Percentiles rank a stretch among this genome's conserved stretches.
These are phyloP conservation scores for Ascomycota sp. DNA, from an alignment of 2,329 filamentous ascomycete species.

Conservation along the genomic window DNA sequence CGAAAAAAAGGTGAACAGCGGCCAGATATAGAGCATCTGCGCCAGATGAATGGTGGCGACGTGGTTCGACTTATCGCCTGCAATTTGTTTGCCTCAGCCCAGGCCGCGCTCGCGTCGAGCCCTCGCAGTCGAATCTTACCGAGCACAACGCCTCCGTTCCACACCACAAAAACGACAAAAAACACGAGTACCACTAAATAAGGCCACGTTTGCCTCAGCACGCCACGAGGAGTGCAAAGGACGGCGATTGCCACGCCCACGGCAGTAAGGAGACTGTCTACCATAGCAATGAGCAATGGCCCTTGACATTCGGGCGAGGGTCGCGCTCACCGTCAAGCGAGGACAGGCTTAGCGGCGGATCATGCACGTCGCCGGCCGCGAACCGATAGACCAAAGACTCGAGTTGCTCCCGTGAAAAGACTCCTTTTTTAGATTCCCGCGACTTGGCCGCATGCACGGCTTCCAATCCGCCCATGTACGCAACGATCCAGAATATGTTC, in stretches of 20 bases:
- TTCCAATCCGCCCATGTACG: slow-evolving; percentile 49
- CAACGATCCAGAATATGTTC: slow-evolving; percentile 86
- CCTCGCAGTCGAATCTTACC: slow-evolving; percentile 28
- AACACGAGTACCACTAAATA: slow-evolving; percentile 40
- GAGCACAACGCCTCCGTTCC: slow-evolving; percentile 84
- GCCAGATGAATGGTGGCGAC: slow-evolving; percentile 72
- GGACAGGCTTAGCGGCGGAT: slow-evolving; percentile 25
- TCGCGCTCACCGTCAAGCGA: slow-evolving; percentile 27
- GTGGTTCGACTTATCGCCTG: slow-evolving; percentile 88
- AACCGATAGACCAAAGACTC: slow-evolving; percentile 21
- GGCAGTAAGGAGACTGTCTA: slow-evolving; percentile 34
- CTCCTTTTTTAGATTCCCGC: slow-evolving; percentile 6
- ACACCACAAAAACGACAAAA: slow-evolving; percentile 58
- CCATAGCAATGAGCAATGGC: slow-evolving; percentile 3
- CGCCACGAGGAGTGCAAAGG: slow-evolving; percentile 22
- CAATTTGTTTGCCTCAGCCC: not conserved
- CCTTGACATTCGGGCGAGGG: not conserved
- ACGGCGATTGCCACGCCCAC: slow-evolving; percentile 44
- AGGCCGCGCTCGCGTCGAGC: not conserved
- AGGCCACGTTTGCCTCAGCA: slow-evolving; percentile 32
- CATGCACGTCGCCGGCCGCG: slow-evolving; percentile 32
- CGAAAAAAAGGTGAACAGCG: slow-evolving; percentile 78
- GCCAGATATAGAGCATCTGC: slow-evolving; percentile 92
- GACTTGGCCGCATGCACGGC: slow-evolving; percentile 28
- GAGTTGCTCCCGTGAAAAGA: slow-evolving; percentile 14